A percentile compares a stretch with the other conserved stretches of the same genome.
phyloP scores from a whole-genome alignment of 768 basidiomycete species.

The Daedaleopsis sinensis region DNA sequence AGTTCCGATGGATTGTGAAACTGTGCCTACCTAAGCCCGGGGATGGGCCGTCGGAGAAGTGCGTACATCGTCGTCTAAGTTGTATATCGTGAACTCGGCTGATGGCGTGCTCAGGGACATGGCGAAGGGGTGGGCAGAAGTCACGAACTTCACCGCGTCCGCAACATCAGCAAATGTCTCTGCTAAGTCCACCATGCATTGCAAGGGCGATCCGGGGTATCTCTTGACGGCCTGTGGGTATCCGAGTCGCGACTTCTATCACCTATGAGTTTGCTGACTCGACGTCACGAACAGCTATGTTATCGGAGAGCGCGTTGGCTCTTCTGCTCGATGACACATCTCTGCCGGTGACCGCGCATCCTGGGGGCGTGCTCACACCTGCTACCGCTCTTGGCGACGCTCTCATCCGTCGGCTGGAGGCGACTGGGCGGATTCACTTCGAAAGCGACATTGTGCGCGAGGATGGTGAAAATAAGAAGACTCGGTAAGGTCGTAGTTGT shows the following conservation, averaged over 20 bases:
- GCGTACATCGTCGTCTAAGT: slow-evolving; percentile 41
- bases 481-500: background rate
- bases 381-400: slow-evolving; percentile 81
- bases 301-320: slow-evolving; percentile 76
- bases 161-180: slow-evolving; percentile 41
- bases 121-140: slow-evolving; percentile 58
- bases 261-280: slow-evolving; percentile 60
- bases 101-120: slow-evolving; percentile 56
- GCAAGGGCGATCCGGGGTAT: slow-evolving; percentile 75
- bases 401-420: slow-evolving; percentile 66
- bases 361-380: slow-evolving; percentile 89
- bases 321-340: slow-evolving; percentile 59
- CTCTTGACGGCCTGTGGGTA: slow-evolving; percentile 36
- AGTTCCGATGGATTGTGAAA: slow-evolving; percentile 65
- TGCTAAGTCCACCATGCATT: slow-evolving; percentile 59
- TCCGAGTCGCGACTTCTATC: slow-evolving; percentile 7
- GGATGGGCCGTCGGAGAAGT: slow-evolving; percentile 69
- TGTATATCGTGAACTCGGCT: slow-evolving; percentile 34
- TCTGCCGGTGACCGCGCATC: slow-evolving; percentile 57
- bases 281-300: slow-evolving; percentile 54
- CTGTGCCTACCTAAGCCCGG: slow-evolving; percentile 55
- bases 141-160: slow-evolving; percentile 73
- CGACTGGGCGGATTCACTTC: slow-evolving; percentile 58
- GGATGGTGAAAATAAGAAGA: slow-evolving; percentile 13
- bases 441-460: slow-evolving; percentile 48